Base-by-base conservation (phyloP, 2,329 filamentous ascomycete species). In the Colletotrichum zoysiae region DNA sequence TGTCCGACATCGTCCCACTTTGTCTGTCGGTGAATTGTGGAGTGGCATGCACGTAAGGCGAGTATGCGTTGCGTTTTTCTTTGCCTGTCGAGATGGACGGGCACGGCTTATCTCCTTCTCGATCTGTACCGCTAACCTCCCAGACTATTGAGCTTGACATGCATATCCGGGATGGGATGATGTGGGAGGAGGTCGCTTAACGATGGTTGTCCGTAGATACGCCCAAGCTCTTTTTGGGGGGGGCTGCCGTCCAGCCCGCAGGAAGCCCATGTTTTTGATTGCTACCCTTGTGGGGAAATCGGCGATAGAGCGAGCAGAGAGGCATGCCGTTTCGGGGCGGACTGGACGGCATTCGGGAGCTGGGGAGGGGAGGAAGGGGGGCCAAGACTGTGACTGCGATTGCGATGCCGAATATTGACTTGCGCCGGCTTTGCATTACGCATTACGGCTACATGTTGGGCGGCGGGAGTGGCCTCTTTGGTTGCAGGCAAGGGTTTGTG, bases 41-140 rank as follows among this genome's bases (percentile, higher is more conserved):
- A 63, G 60, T 53, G 5, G 5, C 60, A 50, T 53, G 60, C 58
- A 61, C 44, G 44, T 50, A 59, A 63, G 64, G 50, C 58, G 44
- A 63, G 42, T n/a, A 59, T 68, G 69, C 50, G 14, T 30, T 53
- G 57, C 58, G 48, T 63, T 30, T n/a, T n/a, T n/a, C n/a, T n/a
- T n/a, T 53, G 57, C 58, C 56, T 57, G 35, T 56, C 11, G 38
- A 58, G 42, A 63, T 68, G 68, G 65, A 58, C 65, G 58, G 53
- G 55, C 38, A 7, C 48, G 48, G 38, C 18, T 30, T 42, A 18
- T 9, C 18, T 2, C 26, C 16, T 9, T 12, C 30, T n/a, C 18
- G n/a, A 20, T 20, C 16, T 55, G 18, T 55, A 5, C 30, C 51
- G 11, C 51, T 55, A 33, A 33, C 8, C 30, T 55, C 26, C 26